These are phyloP conservation scores for Penicillium canariense DNA, from an alignment of 495 filamentous ascomycete species.

Conservation along the genomic window DNA sequence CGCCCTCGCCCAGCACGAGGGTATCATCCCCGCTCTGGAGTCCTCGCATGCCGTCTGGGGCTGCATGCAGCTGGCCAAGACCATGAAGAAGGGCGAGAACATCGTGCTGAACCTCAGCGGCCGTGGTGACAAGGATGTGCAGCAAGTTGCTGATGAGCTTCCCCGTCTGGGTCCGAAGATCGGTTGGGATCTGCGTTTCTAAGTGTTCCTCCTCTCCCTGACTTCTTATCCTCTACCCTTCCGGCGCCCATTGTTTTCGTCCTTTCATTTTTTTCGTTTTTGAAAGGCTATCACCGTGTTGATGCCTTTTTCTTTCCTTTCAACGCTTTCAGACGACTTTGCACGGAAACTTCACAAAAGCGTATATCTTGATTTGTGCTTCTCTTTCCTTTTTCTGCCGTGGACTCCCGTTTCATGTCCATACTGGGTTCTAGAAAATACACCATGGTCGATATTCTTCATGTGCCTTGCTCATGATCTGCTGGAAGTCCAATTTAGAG, in stretches of 20 bases:
- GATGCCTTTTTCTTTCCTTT: not conserved
- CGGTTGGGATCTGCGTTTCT: slow-evolving; percentile 89
- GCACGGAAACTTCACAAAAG: not conserved
- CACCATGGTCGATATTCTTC: not conserved
- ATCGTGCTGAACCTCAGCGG: slow-evolving; percentile 94
- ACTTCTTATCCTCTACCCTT: not conserved
- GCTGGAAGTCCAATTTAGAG: no score
- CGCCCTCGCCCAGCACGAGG: slow-evolving; percentile 78
- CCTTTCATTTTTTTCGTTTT: not conserved
- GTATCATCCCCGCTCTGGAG: slow-evolving; percentile 95
- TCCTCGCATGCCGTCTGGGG: slow-evolving; percentile 90
- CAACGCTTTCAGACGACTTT: not conserved
- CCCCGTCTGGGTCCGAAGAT: slow-evolving; percentile 87
- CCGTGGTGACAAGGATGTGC: slow-evolving; percentile 95
- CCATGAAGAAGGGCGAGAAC: slow-evolving; percentile 82
- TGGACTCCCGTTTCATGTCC: not conserved
- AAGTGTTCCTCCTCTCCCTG: not conserved
- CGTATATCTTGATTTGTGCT: not conserved
- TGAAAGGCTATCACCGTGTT: not conserved
- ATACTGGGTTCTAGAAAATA: not conserved
- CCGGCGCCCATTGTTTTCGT: not conserved
- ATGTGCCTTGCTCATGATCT: not conserved
- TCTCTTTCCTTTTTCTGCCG: not conserved
- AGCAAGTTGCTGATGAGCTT: slow-evolving; percentile 94
- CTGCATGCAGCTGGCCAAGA: slow-evolving; percentile 85